Evolutionary conservation across 1,284 basidiomycete species (phyloP).

Genomic region (Ustilago cynodontis): DNA sequence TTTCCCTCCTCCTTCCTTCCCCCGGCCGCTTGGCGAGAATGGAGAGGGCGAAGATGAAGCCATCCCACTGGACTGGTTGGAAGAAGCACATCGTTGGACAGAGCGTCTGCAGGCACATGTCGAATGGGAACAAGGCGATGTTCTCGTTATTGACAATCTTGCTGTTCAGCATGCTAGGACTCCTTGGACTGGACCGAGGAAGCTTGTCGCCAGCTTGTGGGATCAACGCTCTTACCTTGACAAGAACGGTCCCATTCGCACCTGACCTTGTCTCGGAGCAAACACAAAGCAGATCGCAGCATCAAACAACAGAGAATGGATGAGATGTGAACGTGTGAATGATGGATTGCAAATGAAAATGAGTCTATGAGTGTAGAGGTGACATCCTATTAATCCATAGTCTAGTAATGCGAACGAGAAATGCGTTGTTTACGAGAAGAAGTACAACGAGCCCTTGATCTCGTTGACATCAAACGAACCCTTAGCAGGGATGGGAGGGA

Average conservation of each 20-base stretch:
- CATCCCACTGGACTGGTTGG: slow-evolving; percentile 47
- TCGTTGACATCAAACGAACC: slow-evolving; percentile 88
- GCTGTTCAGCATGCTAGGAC: slow-evolving; percentile 53
- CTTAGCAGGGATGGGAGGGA: slow-evolving; percentile 87
- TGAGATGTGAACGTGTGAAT: neutral
- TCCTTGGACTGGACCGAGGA: slow-evolving; percentile 48
- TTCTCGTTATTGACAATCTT: slow-evolving; percentile 53
- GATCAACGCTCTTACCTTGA: slow-evolving; percentile 46
- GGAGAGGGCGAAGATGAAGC: slow-evolving; percentile 21
- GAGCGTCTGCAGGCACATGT: slow-evolving; percentile 45
- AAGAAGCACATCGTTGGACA: slow-evolving; percentile 31
- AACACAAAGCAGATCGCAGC: neutral
- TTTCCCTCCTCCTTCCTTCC: slow-evolving; percentile 44
- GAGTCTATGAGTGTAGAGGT: slow-evolving; percentile 17
- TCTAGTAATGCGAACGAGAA: neutral
- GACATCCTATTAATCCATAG: neutral
- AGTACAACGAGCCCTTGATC: slow-evolving; percentile 73
- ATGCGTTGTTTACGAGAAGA: slow-evolving; percentile 56
- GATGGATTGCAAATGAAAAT: slow-evolving; percentile 16
- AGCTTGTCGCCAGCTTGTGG: slow-evolving; percentile 52
- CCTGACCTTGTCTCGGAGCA: slow-evolving; percentile 6
- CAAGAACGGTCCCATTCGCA: slow-evolving; percentile 27
- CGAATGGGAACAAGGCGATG: slow-evolving; percentile 49
- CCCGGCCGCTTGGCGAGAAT: slow-evolving; percentile 9
- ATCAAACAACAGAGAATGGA: neutral